Evolutionary conservation across 164 flowering plant species (phyloP), one percentile per base, ranked within the genome.

Genomic region (Berberis vulgaris): DNA sequence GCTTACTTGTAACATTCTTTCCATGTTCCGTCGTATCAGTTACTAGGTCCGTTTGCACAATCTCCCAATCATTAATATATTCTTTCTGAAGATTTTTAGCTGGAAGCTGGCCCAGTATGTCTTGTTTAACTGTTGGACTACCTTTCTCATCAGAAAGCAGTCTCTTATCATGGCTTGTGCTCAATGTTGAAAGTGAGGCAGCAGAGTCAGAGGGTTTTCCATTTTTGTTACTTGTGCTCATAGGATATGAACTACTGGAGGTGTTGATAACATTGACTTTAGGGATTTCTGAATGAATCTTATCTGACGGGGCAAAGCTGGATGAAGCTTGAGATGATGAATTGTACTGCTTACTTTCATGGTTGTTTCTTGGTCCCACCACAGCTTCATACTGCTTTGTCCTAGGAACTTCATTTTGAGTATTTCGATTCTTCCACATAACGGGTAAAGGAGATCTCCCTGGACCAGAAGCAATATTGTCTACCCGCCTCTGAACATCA

Each of bases 391-490:
- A 70, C 43, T 89, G 88, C 39, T 84, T 87, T 71, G 78, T 84
- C 71, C 66, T 78, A 13, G 97, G 90, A 62, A 84, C 83, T 63
- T 84, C 97, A 80, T 92, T 95, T 66, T 60, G 69, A 61, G 87
- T 82, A 74, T 83, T 68, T 46, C 81, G 81, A 59, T 84, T 89
- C 71, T 95, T 95, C 86, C 89, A 78, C 77, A 77, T 75, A 78
- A 82, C 64, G 49, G 96, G 96, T 49, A 73, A 73, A 66, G 92
- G 96, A 0, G 97, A 96, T 62, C 86, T 80, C 56, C 87, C 86
- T 47, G 75, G 73, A 64, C 77, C 77, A 13, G 76, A 41, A 12
- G 75, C 72, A 62, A 54, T 41, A 41, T 75, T 79, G 67, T 78
- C 86, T 77, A 65, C 83, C 63, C 66, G 71, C 73, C 76, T 79